phyloP scores from a whole-genome alignment of 2,329 filamentous ascomycete species.

The Tetracladium maxilliforme region DNA sequence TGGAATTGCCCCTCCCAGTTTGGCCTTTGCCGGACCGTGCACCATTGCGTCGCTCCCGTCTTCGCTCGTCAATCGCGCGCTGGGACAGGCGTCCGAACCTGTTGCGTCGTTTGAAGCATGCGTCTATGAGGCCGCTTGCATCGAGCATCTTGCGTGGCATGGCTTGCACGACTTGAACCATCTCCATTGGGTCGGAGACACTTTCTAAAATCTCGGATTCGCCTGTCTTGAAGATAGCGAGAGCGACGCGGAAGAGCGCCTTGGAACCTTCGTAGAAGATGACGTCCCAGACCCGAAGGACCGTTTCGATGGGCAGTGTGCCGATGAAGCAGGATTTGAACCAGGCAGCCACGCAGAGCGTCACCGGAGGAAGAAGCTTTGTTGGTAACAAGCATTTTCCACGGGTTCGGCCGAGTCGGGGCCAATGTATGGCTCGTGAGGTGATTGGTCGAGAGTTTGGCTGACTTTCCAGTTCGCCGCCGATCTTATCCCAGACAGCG shows the following conservation, averaged over 20 bases:
- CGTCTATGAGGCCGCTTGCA: conserved; percentile 67
- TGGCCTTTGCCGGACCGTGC: too few relatives aligned
- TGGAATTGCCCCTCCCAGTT: too few relatives aligned
- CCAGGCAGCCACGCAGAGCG: conserved; percentile 87
- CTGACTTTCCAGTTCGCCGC: conserved; percentile 51
- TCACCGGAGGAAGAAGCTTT: conserved; percentile 80
- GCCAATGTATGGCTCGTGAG: too few relatives aligned
- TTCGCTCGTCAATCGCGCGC: conserved; percentile 62
- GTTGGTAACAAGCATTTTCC: conserved; percentile 15
- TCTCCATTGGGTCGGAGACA: conserved; percentile 80
- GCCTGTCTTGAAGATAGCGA: conserved; percentile 82
- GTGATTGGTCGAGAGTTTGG: conserved; percentile 11
- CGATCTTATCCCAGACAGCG: conserved; percentile 75
- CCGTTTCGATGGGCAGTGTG: conserved; percentile 80
- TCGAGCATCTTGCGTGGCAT: conserved; percentile 72
- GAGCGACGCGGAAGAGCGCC: conserved; percentile 80
- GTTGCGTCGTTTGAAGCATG: conserved; percentile 67
- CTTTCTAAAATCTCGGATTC: conserved; percentile 63
- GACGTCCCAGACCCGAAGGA: conserved; percentile 84
- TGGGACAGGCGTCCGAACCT: conserved; percentile 74
- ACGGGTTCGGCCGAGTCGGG: too few relatives aligned
- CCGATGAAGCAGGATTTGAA: conserved; percentile 97
- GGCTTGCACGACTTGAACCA: conserved; percentile 86
- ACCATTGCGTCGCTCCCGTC: too few relatives aligned
- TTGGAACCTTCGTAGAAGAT: conserved; percentile 94